Evolutionary conservation across 805 yeast genomes (phyloP), one percentile per base, ranked within the genome.

Genomic region (Saccharomycopsis sp.): DNA sequence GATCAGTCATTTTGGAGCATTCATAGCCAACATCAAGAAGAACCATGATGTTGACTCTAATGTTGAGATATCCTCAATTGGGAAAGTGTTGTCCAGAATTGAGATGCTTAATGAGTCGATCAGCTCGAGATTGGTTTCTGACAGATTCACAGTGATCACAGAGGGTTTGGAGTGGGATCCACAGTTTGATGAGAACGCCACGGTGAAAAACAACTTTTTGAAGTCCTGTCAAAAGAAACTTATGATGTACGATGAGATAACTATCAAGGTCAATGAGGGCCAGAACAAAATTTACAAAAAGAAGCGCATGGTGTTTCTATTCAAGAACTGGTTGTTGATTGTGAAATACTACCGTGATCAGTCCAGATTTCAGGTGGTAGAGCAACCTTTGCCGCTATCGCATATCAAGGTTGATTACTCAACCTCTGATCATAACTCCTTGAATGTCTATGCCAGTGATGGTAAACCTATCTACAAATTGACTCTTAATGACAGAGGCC

Each of bases 241-340:
- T 18, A 24, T 58, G 23, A 56, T 44, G 34, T 52, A 56, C 20
- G 61, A 56, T 41, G 61, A 58, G 34, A 52, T 58, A 20, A 56
- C 24, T 24, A 46, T 58, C 23, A 58, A 58, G 34, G 59, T 58
- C 18, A 58, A 56, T 20, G 61, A 58, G 9, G 61, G 61, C 24
- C 57, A 50, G 24, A 58, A 58, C 50, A 58, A 58, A 51, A 56
- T 60, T 24, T 58, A 60, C 56, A 60, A 60, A 48, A 60, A 60
- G 53, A 57, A 55, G 34, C 41, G 63, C 52, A 34, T 60, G 53
- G 53, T 60, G 34, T 57, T 60, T 41, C 34, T 60, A 9, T 60
- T 60, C 47, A 51, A 53, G 2, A 58, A 60, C 51, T 60, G 63
- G 63, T 37, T 60, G 18, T 46, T 60, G 15, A 57, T 60, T 12